A percentile compares a stretch with the other conserved stretches of the same genome.
phyloP scores from a whole-genome alignment of 768 basidiomycete genomes.

The Naganishia kalamii region DNA sequence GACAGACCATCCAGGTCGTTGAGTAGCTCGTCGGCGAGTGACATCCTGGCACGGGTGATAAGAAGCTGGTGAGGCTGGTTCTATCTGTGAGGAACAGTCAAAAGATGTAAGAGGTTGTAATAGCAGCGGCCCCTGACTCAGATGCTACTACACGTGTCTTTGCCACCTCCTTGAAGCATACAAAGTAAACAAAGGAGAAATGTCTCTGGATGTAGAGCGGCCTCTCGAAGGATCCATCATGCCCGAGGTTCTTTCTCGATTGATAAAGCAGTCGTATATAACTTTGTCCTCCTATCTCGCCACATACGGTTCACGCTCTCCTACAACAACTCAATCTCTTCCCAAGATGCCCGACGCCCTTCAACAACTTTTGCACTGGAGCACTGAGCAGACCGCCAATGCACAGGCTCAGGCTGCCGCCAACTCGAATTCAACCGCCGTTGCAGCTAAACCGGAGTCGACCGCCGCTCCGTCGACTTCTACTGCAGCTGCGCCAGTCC shows the following conservation, averaged over 20 bases:
- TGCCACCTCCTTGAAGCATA: too few species aligned
- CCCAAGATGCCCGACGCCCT: constrained; percentile 11
- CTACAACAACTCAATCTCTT: neutral
- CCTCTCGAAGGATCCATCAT: constrained; percentile 10
- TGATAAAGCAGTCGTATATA: neutral
- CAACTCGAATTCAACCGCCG: constrained; percentile 1
- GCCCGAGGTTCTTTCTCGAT: neutral
- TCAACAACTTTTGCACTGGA: constrained; percentile 10
- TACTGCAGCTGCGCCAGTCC: neutral
- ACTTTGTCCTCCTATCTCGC: neutral
- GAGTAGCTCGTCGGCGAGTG: constrained; percentile 81
- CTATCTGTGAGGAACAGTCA: neutral
- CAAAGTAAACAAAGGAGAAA: neutral
- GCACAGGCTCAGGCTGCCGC: neutral
- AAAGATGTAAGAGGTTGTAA: neutral
- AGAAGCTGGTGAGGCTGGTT: too few species aligned
- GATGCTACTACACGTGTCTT: neutral
- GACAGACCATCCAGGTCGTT: constrained; percentile 85
- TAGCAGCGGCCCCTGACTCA: neutral
- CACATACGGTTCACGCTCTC: too few species aligned
- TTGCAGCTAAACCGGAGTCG: neutral
- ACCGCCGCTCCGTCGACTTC: neutral
- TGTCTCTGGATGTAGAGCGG: neutral
- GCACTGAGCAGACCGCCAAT: neutral
- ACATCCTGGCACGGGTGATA: too few species aligned